These are phyloP conservation scores for Plasmodium vivax DNA, from an alignment of 169 alveolate genomes.

Conservation along the genomic window DNA sequence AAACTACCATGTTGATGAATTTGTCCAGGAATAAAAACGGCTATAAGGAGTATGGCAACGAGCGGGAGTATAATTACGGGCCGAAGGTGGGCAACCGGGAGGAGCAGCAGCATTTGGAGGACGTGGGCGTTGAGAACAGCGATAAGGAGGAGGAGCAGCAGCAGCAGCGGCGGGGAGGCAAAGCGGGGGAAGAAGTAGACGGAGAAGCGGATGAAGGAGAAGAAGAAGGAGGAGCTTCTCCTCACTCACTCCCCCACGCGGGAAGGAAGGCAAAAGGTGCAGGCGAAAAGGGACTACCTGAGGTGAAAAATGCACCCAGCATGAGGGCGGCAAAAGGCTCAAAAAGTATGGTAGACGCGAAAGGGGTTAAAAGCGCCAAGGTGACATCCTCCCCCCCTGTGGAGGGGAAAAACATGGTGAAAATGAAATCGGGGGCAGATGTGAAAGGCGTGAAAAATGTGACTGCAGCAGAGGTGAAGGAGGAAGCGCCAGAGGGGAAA, in stretches of 20 bases:
- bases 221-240: background rate
- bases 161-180: too few species aligned
- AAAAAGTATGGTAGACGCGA: background rate
- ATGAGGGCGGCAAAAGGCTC: background rate
- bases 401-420: background rate
- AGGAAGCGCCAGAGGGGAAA: background rate
- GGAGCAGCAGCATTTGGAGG: slow-evolving; percentile 9
- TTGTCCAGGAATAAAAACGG: slow-evolving; percentile 21
- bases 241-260: background rate
- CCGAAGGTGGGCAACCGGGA: slow-evolving; percentile 13
- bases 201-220: background rate
- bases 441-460: background rate
- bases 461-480: background rate
- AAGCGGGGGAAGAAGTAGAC: background rate
- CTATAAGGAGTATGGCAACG: slow-evolving; percentile 21
- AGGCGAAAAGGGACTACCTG: background rate
- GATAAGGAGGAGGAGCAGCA: slow-evolving; percentile 12
- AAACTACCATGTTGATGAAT: slow-evolving; percentile 44
- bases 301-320: background rate
- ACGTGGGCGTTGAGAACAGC: background rate
- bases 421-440: background rate
- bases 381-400: background rate
- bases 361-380: background rate
- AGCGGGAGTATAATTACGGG: slow-evolving; percentile 29
- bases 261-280: background rate